Evolutionary conservation across 2,329 filamentous ascomycete genomes (phyloP).

Genomic region (Mariannaea elegans): DNA sequence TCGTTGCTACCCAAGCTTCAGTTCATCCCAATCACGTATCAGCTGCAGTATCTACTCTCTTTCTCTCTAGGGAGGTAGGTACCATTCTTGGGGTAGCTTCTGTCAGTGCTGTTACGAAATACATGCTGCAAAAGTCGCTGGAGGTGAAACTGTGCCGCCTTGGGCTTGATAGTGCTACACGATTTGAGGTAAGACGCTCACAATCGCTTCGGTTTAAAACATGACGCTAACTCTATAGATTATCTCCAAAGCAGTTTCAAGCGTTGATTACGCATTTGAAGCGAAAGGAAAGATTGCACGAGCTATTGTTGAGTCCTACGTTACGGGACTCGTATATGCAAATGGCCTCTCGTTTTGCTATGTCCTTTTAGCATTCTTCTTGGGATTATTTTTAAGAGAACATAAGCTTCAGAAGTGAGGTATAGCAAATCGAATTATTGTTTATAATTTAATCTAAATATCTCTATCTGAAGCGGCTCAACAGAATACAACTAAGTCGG

Average conservation of each 20-base stretch:
- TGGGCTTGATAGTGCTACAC: not conserved
- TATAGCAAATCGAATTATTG: too few relatives aligned
- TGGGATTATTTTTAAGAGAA: not conserved
- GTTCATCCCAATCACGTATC: not conserved
- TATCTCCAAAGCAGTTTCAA: constrained; percentile 6
- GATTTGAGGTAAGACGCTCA: not conserved
- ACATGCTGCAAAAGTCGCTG: not conserved
- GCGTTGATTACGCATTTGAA: not conserved
- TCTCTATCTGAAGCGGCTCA: too few relatives aligned
- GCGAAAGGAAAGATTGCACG: not conserved
- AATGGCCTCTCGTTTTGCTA: constrained; percentile 3
- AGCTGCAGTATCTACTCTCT: not conserved
- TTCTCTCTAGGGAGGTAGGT: not conserved
- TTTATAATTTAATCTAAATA: too few relatives aligned
- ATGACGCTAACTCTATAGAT: not conserved
- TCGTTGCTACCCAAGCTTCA: constrained; percentile 1
- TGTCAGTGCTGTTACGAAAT: not conserved
- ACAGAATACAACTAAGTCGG: too few relatives aligned
- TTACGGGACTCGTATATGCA: not conserved
- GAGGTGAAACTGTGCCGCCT: not conserved
- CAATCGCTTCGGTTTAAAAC: not conserved
- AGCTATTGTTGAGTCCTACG: constrained; percentile 4
- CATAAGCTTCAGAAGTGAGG: not conserved
- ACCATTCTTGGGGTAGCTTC: constrained; percentile 1
- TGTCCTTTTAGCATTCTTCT: not conserved